Base-by-base conservation (phyloP, 371 early-diverging fungal genomes). In the Apophysomyces ossiformis region DNA sequence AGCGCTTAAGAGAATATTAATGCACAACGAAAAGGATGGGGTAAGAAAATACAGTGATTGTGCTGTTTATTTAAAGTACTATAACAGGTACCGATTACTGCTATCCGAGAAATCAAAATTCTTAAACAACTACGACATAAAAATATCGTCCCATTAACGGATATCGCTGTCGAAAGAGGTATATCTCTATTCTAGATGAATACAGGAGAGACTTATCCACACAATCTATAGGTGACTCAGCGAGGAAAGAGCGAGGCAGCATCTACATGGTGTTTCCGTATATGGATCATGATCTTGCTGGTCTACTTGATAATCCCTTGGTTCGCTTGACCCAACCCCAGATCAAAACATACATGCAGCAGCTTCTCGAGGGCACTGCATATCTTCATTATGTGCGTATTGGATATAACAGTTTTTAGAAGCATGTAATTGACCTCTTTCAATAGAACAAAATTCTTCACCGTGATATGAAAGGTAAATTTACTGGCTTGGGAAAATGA, bases 251-350 rank as follows among this genome's bases (percentile, higher is more conserved):
- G 64, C 66, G 77, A 63, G 92, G 83, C 57, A 86, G 84, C 13
- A 86, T 94, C 9, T 95, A 93, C 76, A 93, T 99, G 93, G 96
- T 95, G 5, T 94, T 98, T 58, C 96, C 95, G 36, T 99, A 97
- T 82, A 92, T 98, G 93, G 95, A 95, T 60, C 95, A 94, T 67
- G 97, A 98, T 70, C 82, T 98, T 16, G 90, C 93, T 1, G 96
- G 96, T 1, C 77, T 96, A 43, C 76, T 96, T 45, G 90, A 90
- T 50, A 91, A 93, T 68, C 89, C 90, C 5, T 79, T 82, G 57
- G 87, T 92, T 5, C 73, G 81, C 32, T 81, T 94, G 50, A 79
- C 85, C 3, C 80, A 72, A 6, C 85, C 90, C 32, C 93, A 92
- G 62, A 88, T 95, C 61, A 96, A 96, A 66, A 81, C 89, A 72